A percentile compares a stretch with the other conserved stretches of the same genome.
phyloP scores from a whole-genome alignment of 169 alveolate genomes.

The Eimeria necatrix region DNA sequence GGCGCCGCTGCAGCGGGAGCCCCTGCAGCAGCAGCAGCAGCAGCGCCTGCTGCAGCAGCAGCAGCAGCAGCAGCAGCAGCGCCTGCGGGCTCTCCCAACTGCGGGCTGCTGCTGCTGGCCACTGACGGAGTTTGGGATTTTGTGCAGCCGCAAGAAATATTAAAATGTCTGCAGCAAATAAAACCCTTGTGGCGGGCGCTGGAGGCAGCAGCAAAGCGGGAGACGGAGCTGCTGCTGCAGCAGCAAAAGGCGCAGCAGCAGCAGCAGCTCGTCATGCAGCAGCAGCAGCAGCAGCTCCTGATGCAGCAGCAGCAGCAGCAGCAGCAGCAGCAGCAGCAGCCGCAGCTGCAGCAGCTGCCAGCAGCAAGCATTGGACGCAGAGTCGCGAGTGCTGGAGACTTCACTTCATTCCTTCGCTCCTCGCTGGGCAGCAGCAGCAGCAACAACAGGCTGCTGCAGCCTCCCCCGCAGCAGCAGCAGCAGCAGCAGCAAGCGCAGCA shows the following conservation, averaged over 20 bases:
- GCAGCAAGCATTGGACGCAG: background rate
- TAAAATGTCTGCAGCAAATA: constrained; percentile 11
- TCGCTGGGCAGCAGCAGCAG: background rate
- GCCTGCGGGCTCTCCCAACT: background rate
- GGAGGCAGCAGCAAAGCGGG: constrained; percentile 1
- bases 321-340: too few species aligned
- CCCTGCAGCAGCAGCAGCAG: too few species aligned
- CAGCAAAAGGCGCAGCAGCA: background rate
- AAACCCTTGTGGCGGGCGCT: constrained; percentile 11
- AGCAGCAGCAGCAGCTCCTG: background rate
- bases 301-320: background rate
- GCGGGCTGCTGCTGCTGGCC: constrained; percentile 77
- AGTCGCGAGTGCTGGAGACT: background rate
- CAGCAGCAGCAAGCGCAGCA: too few species aligned
- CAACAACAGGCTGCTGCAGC: background rate
- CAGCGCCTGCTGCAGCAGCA: too few species aligned
- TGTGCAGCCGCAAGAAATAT: constrained; percentile 8
- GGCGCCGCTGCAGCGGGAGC: too few species aligned
- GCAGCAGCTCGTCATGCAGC: background rate
- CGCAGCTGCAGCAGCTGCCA: too few species aligned
- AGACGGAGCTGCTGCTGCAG: constrained; percentile 36
- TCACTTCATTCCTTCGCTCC: background rate
- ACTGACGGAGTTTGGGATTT: constrained; percentile 81
- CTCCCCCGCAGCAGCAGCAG: too few species aligned
- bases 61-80: background rate